phyloP scores from a whole-genome alignment of 345 rosid genomes.

The Populus deltoides region DNA sequence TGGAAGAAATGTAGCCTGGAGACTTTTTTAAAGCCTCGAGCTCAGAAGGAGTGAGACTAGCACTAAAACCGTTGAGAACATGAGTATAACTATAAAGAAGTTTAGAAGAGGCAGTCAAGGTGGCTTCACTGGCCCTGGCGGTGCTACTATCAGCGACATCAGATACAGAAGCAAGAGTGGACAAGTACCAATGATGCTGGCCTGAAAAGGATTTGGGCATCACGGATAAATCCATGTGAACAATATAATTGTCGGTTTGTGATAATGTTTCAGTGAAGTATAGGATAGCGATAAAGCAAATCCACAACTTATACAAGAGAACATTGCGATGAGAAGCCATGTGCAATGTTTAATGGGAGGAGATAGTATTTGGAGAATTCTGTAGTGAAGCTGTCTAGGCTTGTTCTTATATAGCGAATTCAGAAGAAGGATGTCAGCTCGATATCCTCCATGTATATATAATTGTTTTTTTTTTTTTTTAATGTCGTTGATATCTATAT shows the following conservation, averaged over 20 bases:
- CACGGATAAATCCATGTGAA: conserved; percentile 25
- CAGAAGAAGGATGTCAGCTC: conserved; percentile 4
- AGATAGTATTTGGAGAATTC: neutral
- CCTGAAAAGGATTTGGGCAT: conserved; percentile 24
- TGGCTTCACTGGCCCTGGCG: neutral
- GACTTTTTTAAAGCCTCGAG: conserved; percentile 17
- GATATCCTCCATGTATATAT: neutral
- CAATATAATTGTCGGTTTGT: conserved; percentile 19
- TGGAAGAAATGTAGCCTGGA: conserved; percentile 21
- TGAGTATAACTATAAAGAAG: conserved; percentile 19
- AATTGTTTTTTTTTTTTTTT: no score
- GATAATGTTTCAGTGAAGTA: conserved; percentile 8
- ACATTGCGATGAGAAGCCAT: conserved; percentile 13
- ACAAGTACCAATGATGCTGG: conserved; percentile 19
- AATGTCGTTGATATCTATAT: no score
- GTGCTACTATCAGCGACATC: neutral
- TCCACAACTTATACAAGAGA: neutral
- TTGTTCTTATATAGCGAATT: conserved; percentile 1
- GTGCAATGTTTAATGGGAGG: neutral
- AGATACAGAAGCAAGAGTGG: conserved; percentile 12
- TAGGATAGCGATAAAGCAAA: neutral
- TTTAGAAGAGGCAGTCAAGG: neutral
- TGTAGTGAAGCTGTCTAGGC: neutral
- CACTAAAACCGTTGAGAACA: conserved; percentile 24
- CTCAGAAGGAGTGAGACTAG: conserved; percentile 22